Evolutionary conservation across 768 basidiomycete species (phyloP).

Genomic region (Suillus discolor): DNA sequence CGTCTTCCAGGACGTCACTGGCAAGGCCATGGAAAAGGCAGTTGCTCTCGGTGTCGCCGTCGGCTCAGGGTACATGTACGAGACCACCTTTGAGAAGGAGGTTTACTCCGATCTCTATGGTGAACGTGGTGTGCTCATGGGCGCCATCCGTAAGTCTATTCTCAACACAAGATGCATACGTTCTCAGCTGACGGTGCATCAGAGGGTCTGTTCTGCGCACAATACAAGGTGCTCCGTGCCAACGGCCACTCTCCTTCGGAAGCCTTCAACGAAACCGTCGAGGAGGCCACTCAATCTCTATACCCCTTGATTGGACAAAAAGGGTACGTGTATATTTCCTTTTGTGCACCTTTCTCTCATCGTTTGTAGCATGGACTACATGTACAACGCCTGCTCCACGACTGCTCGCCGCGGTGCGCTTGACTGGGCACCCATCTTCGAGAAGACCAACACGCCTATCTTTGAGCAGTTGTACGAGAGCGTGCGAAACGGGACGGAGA

Average conservation of each 20-base stretch:
- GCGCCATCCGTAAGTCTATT: slow-evolving; percentile 78
- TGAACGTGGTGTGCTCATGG: slow-evolving; percentile 99
- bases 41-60: slow-evolving; percentile 91
- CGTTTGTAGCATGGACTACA: slow-evolving; percentile 88
- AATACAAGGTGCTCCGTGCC: slow-evolving; percentile 96
- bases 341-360: not conserved
- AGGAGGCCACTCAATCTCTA: slow-evolving; percentile 98
- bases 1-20: slow-evolving; percentile 97
- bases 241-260: slow-evolving; percentile 98
- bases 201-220: slow-evolving; percentile 99
- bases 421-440: slow-evolving; percentile 98
- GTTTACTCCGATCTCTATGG: slow-evolving; percentile 99
- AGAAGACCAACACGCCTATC: slow-evolving; percentile 91
- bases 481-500: slow-evolving; percentile 95
- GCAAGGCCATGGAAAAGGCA: slow-evolving; percentile 97
- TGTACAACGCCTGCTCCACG: slow-evolving; percentile 99
- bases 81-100: slow-evolving; percentile 99
- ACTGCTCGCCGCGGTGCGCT: slow-evolving; percentile 98
- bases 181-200: slow-evolving; percentile 12
- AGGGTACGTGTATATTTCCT: slow-evolving; percentile 57
- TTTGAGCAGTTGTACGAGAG: slow-evolving; percentile 96
- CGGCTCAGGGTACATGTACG: slow-evolving; percentile 97
- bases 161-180: not conserved
- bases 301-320: slow-evolving; percentile 96
- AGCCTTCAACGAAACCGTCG: slow-evolving; percentile 99